Conservation (phyloP, 148 eudicot genomes). For the Silene conica region DNA sequence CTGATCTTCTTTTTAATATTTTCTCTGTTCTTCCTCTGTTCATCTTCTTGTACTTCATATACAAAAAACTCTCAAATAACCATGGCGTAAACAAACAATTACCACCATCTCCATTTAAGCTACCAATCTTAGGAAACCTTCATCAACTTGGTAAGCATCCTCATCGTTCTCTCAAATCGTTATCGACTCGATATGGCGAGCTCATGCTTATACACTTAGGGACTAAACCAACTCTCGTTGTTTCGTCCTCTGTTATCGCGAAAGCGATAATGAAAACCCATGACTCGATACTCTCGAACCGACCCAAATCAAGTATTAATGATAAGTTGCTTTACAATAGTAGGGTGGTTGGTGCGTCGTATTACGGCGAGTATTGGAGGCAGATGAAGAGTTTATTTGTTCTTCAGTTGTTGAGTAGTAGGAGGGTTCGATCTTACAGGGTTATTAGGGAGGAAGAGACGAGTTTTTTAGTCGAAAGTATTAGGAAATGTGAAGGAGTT, state of each 20-base stretch:
- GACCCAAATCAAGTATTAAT: background rate
- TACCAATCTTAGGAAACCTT: slow-evolving; percentile 20
- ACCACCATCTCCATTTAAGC: slow-evolving; percentile 12
- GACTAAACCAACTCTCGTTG: slow-evolving; percentile 3
- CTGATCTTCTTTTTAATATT: no score
- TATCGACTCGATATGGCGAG: slow-evolving; percentile 6
- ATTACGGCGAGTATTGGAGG: slow-evolving; percentile 21
- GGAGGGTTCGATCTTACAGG: slow-evolving; percentile 8
- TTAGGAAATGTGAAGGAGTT: background rate
- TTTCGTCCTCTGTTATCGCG: background rate
- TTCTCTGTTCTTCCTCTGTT: no score
- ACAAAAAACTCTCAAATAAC: no score
- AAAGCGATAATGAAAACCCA: slow-evolving; percentile 12
- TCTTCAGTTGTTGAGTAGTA: slow-evolving; percentile 6
- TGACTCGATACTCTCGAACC: slow-evolving; percentile 10
- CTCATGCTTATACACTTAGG: slow-evolving; percentile 18
- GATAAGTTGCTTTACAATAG: slow-evolving; percentile 4
- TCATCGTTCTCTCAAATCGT: background rate
- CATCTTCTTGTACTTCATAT: no score
- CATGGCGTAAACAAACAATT: background rate
- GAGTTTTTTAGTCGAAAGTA: background rate
- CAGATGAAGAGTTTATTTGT: slow-evolving; percentile 10
- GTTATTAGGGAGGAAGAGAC: slow-evolving; percentile 13
- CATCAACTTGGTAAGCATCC: slow-evolving; percentile 11
- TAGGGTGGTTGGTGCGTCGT: background rate